phyloP scores from a whole-genome alignment of 2,329 filamentous ascomycete species.

The Paracoccidioides lutzii region DNA sequence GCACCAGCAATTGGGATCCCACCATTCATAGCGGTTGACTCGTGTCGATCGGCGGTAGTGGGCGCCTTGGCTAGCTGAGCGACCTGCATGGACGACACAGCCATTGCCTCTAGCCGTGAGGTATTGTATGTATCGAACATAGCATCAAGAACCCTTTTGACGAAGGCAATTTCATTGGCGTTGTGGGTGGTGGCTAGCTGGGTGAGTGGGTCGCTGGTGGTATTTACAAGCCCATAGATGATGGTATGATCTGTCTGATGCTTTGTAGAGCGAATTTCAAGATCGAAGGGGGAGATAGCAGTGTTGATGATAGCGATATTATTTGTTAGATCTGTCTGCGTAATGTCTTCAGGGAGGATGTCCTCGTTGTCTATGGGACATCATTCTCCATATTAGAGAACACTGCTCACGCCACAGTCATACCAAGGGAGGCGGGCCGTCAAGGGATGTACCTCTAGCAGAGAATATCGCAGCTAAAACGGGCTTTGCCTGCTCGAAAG shows the following conservation, averaged over 20 bases:
- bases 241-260: constrained; percentile 53
- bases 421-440: not conserved
- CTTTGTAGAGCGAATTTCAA: constrained; percentile 65
- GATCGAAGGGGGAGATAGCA: constrained; percentile 66
- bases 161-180: constrained; percentile 75
- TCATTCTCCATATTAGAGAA: not conserved
- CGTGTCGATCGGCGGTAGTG: constrained; percentile 22
- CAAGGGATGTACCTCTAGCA: constrained; percentile 34
- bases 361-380: constrained; percentile 31
- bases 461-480: constrained; percentile 66
- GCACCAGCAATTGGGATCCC: constrained; percentile 23
- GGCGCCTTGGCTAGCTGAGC: constrained; percentile 48
- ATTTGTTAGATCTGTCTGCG: constrained; percentile 51
- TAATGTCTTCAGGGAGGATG: constrained; percentile 50
- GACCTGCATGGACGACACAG: constrained; percentile 66
- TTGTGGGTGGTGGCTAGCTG: constrained; percentile 73
- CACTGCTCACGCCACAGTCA: no score
- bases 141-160: constrained; percentile 73
- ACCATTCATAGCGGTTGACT: constrained; percentile 35
- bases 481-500: constrained; percentile 56
- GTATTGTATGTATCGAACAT: constrained; percentile 90
- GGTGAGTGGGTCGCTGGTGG: constrained; percentile 67
- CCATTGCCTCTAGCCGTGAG: constrained; percentile 66
- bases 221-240: constrained; percentile 80
- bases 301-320: constrained; percentile 60